Conservation (phyloP, 805 yeast species). For the Candida patagonica region DNA sequence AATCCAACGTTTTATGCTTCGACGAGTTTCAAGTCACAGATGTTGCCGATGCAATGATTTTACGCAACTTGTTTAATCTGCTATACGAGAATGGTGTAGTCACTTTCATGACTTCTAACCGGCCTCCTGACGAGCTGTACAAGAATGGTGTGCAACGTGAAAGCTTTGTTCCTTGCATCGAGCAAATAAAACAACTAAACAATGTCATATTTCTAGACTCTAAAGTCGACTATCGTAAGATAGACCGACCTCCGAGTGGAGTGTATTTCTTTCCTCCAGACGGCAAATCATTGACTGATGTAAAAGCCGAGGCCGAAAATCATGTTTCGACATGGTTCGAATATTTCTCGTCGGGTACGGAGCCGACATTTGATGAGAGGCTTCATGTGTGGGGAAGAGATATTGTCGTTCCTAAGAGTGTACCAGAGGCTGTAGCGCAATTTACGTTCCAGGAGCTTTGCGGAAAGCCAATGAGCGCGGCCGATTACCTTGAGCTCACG, state of each 20-base stretch:
- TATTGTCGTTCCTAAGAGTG: constrained; percentile 62
- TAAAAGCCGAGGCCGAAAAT: constrained; percentile 40
- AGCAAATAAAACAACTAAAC: constrained; percentile 61
- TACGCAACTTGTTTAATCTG: constrained; percentile 62
- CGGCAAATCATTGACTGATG: constrained; percentile 46
- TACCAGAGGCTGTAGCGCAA: constrained; percentile 78
- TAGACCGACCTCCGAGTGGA: constrained; percentile 72
- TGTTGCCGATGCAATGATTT: constrained; percentile 96
- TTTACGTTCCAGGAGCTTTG: constrained; percentile 82
- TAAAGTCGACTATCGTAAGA: constrained; percentile 87
- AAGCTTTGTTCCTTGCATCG: constrained; percentile 86
- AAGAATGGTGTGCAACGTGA: constrained; percentile 90
- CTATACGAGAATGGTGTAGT: constrained; percentile 86
- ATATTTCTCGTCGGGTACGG: constrained; percentile 60
- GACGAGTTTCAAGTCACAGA: constrained; percentile 98
- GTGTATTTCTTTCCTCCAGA: constrained; percentile 64
- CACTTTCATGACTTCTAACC: constrained; percentile 86
- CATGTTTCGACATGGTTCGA: constrained; percentile 75
- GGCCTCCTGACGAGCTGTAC: constrained; percentile 90
- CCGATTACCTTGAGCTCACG: constrained; percentile 84
- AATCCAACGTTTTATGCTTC: constrained; percentile 75
- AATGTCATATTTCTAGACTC: constrained; percentile 75
- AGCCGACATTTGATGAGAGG: constrained; percentile 28
- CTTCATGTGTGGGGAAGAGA: constrained; percentile 80
- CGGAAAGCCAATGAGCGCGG: constrained; percentile 83